Evolutionary conservation across 495 filamentous ascomycete species (phyloP).

Genomic region (Stereocaulon alpinum): DNA sequence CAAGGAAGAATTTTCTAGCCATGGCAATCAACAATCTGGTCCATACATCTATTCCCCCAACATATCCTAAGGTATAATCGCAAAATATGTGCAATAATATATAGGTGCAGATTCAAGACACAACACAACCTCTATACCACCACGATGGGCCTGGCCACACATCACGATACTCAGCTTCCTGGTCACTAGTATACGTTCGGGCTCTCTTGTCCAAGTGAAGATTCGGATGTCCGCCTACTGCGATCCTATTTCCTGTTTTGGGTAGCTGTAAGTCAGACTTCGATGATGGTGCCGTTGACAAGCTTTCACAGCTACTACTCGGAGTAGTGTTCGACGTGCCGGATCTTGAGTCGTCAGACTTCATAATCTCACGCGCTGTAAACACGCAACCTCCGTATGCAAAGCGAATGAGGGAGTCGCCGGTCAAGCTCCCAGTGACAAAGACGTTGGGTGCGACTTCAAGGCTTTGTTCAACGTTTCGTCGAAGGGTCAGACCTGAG

Average conservation of each 20-base stretch:
- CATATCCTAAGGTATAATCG: too few relatives aligned
- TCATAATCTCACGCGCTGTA: slow-evolving; percentile 45
- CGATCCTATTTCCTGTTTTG: neutral
- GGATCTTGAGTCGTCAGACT: neutral
- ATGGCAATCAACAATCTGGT: too few relatives aligned
- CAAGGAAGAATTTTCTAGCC: too few relatives aligned
- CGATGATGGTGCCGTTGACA: neutral
- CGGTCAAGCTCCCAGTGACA: slow-evolving; percentile 53
- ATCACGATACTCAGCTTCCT: neutral
- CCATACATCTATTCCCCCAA: too few relatives aligned
- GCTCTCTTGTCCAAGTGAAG: neutral
- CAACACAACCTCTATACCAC: neutral
- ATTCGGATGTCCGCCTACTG: slow-evolving; percentile 1
- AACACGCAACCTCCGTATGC: slow-evolving; percentile 53
- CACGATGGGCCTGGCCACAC: neutral
- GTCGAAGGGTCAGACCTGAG: slow-evolving; percentile 47
- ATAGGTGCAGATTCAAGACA: neutral
- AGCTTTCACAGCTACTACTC: neutral
- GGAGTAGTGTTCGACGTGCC: neutral
- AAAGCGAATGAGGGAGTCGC: slow-evolving; percentile 55
- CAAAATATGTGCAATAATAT: neutral
- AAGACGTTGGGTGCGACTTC: slow-evolving; percentile 48
- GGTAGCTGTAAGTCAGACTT: neutral
- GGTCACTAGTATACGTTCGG: neutral
- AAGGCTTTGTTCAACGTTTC: slow-evolving; percentile 41